Base-by-base conservation (phyloP, 1,139 yeast genomes). In the Pichia inconspicua region DNA sequence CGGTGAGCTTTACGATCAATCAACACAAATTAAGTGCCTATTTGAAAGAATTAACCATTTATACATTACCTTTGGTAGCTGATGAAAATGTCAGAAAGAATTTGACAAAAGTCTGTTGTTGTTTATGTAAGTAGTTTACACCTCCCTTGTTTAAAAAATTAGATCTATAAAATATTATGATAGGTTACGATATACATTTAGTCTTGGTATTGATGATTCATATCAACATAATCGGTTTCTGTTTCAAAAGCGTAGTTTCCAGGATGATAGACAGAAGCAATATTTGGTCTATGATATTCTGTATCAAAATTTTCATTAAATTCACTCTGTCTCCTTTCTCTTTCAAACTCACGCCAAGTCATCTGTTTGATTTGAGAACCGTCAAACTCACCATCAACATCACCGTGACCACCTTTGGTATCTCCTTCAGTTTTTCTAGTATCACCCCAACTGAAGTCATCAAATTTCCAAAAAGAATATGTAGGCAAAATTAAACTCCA, bases 381-480 rank as follows among this genome's bases (percentile, higher is more conserved):
- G 64, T 92, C 97, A 64, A 92, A 92, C 53, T 81, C 84, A 56
- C 97, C 97, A 46, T 78, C 87, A 41, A 71, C 79, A 15, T 65
- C 71, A 49, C 80, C 89, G 63, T 87, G 95, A 5, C 68, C 74
- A 35, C 80, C 85, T 55, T 74, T 75, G 53, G 73, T 79, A 11
- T 80, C 94, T 42, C 92, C 95, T 19, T 79, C 80, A 50, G 92
- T 80, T 22, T 85, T 76, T 72, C 98, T 78, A 5, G 98, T 92
- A 56, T 90, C 97, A 66, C 98, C 98, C 98, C 98, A 92, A 60
- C 92, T 81, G 70, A 92, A 92, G 66, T 92, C 98, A 66, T 92
- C 98, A 67, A 92, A 92, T 66, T 90, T 90, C 98, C 98, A 92
- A 60, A 66, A 92, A 0, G 97, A 88, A 67, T 92, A 87, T 45